Evolutionary conservation across 129 eudicot species (phyloP), one percentile per base, ranked within the genome.

Genomic region (Rutidosis leptorrhynchoides): DNA sequence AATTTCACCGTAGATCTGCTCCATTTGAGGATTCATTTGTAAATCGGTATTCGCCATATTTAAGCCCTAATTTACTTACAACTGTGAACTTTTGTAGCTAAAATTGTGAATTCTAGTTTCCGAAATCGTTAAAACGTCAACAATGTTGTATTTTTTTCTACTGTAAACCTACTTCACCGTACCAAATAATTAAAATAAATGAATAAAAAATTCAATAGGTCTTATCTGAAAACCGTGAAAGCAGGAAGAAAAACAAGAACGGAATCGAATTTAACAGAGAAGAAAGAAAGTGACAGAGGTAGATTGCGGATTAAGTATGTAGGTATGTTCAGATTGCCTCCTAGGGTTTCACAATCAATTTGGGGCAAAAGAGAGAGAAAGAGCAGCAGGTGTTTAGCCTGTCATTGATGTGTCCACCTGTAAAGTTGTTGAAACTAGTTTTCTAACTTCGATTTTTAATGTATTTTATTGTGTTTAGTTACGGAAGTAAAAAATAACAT

Each of bases 1-100:
- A 70, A 91, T 88, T 85, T 91, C 95, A 10, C 98, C 96, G 30
- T 88, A 82, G 91, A 91, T 91, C 98, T 91, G 98, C 79, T 91
- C 98, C 95, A 91, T 81, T 58, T 88, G 96, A 77, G 95, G 87
- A 62, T 70, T 91, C 96, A 88, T 85, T 23, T 72, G 90, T 77
- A 89, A 83, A 59, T 83, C 86, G 16, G 77, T 67, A 72, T 73
- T 80, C 11, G 90, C 82, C 91, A 85, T 81, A 71, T n/a, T 42
- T 58, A 64, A 62, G 46, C 46, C 46, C 46, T 77, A 21, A 29
- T 48, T n/a, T 74, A 26, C 61, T 43, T 62, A 61, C 61, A 67
- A 62, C 20, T 62, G 30, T 12, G 11, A 49, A 17, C 17, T 62
- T 35, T 7, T 32, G 16, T 62, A 33, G 22, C 53, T 24, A 24